Evolutionary conservation across 495 filamentous ascomycete genomes (phyloP).

Genomic region (Lasiosphaeria miniovina): DNA sequence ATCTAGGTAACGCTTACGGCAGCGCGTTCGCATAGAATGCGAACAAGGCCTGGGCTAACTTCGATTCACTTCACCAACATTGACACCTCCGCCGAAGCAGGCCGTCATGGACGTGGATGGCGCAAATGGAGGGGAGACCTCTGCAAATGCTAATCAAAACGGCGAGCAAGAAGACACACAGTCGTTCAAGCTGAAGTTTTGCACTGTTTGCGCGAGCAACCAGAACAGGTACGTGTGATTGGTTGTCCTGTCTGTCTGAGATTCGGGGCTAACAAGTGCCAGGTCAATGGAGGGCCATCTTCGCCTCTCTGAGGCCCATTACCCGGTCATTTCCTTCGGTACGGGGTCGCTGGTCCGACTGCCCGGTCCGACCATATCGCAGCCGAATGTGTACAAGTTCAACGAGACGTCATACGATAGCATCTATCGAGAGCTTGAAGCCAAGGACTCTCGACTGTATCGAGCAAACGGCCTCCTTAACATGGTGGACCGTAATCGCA

Average conservation of each 20-base stretch:
- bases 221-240: slow-evolving; percentile 67
- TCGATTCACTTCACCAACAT: slow-evolving; percentile 5
- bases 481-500: slow-evolving; percentile 90
- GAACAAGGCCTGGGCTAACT: background rate
- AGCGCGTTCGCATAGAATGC: background rate
- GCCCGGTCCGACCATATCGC: slow-evolving; percentile 82
- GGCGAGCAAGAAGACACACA: slow-evolving; percentile 39
- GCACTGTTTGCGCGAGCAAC: slow-evolving; percentile 97
- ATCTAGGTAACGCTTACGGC: background rate
- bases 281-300: slow-evolving; percentile 98
- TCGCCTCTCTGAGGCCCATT: slow-evolving; percentile 76
- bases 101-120: slow-evolving; percentile 31
- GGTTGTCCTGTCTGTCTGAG: background rate
- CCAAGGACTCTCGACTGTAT: slow-evolving; percentile 87
- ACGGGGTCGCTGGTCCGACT: slow-evolving; percentile 93
- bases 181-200: slow-evolving; percentile 85
- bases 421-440: slow-evolving; percentile 84
- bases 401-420: slow-evolving; percentile 88
- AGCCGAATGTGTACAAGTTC: slow-evolving; percentile 97
- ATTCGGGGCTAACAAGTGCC: slow-evolving; percentile 11
- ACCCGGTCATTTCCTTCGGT: slow-evolving; percentile 95
- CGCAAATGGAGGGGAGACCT: slow-evolving; percentile 26
- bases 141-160: slow-evolving; percentile 36
- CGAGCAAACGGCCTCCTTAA: slow-evolving; percentile 86
- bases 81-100: background rate